A percentile compares a stretch with the other conserved stretches of the same genome.
phyloP scores from a whole-genome alignment of 2,329 filamentous ascomycete genomes.

The Scytalidium sp. region DNA sequence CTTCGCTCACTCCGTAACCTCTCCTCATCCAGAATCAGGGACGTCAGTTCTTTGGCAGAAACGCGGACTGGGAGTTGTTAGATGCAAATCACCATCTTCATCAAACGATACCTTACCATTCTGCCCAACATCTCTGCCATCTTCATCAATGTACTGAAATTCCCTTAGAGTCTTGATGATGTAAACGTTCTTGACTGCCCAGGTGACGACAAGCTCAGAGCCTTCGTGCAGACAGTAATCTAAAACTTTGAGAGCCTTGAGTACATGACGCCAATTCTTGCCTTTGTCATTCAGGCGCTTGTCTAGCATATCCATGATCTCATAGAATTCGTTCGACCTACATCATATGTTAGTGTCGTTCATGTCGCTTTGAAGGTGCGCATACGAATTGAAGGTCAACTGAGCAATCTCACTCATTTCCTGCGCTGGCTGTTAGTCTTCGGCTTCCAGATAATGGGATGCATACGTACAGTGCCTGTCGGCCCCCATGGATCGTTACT shows the following conservation, averaged over 20 bases:
- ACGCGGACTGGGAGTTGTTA: conserved; percentile 70
- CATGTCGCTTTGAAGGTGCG: conserved; percentile 11
- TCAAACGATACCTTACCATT: conserved; percentile 65
- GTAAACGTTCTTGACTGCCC: conserved; percentile 97
- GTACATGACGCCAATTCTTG: conserved; percentile 98
- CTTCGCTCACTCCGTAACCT: conserved; percentile 84
- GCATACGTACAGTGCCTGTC: conserved; percentile 62
- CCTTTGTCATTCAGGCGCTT: conserved; percentile 98
- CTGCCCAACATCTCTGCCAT: conserved; percentile 90
- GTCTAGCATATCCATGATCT: conserved; percentile 99
- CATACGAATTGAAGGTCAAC: conserved; percentile 96
- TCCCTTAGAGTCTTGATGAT: conserved; percentile 98
- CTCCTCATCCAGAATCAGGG: conserved; percentile 90
- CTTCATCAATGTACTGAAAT: conserved; percentile 95
- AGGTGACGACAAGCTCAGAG: conserved; percentile 93
- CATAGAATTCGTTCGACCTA: conserved; percentile 92
- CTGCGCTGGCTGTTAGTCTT: not conserved
- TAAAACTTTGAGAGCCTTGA: conserved; percentile 95
- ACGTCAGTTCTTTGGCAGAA: conserved; percentile 92
- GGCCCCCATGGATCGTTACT: conserved; percentile 99
- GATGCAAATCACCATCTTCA: conserved; percentile 10
- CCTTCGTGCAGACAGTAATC: conserved; percentile 98
- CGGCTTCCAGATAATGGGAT: not conserved
- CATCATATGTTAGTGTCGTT: conserved; percentile 3
- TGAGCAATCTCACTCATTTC: conserved; percentile 99